Percentiles rank a stretch among this genome's conserved stretches.
phyloP scores from a whole-genome alignment of 2,329 filamentous ascomycete species.

The Neophaeococcomyces mojaviensis region DNA sequence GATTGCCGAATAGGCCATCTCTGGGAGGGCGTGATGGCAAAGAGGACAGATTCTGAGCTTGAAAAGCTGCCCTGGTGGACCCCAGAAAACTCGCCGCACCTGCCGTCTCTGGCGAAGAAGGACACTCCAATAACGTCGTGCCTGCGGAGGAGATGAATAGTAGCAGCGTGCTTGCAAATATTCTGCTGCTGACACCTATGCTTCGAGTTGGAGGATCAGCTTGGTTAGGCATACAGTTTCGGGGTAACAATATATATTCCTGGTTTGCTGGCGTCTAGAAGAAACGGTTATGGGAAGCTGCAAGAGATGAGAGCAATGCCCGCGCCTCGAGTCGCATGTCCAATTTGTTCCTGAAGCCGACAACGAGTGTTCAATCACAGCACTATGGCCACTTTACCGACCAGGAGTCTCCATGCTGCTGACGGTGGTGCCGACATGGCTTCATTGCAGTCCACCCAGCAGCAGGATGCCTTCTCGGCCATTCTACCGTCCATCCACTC shows the following conservation, averaged over 20 bases:
- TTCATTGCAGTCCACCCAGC: not conserved
- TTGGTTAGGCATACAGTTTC: too few species aligned
- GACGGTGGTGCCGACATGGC: not conserved
- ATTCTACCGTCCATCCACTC: not conserved
- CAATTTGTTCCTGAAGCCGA: not conserved
- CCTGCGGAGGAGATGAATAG: not conserved
- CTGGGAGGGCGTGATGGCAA: too few species aligned
- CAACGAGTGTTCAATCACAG: too few species aligned
- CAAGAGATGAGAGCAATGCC: not conserved
- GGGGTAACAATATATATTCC: not conserved
- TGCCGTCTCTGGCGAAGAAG: not conserved
- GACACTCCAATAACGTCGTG: not conserved
- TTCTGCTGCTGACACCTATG: not conserved
- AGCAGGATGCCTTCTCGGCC: not conserved
- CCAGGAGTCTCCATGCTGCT: too few species aligned
- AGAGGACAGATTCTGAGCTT: too few species aligned
- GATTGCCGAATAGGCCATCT: too few species aligned
- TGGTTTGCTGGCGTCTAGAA: not conserved
- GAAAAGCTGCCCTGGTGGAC: too few species aligned
- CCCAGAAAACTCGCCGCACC: constrained; percentile 3
- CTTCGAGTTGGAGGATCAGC: too few species aligned
- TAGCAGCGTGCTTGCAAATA: not conserved
- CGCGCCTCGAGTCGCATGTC: not conserved
- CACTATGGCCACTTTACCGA: too few species aligned
- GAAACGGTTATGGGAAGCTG: not conserved